phyloP scores from a whole-genome alignment of 2,329 filamentous ascomycete species.

The Stachybotrys elegans region DNA sequence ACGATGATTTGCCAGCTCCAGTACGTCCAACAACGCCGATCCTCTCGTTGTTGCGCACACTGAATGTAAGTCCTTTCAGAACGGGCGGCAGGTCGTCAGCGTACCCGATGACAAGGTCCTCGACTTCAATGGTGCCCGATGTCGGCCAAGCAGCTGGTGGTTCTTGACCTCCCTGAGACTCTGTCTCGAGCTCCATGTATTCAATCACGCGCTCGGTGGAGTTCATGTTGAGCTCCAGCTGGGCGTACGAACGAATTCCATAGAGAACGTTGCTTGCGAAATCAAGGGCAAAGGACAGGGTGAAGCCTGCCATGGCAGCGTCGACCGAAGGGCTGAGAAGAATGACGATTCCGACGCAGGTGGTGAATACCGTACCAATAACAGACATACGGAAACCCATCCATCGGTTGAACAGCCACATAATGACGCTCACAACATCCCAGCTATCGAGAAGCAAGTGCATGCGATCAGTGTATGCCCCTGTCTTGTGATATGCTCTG shows the following conservation, averaged over 20 bases:
- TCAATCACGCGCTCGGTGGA: constrained; percentile 71
- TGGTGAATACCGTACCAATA: constrained; percentile 64
- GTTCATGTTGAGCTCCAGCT: constrained; percentile 74
- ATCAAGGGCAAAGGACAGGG: constrained; percentile 66
- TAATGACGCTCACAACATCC: constrained; percentile 58
- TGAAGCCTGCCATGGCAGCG: constrained; percentile 69
- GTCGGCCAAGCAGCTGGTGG: constrained; percentile 72
- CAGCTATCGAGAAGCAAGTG: constrained; percentile 64
- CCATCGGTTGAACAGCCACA: constrained; percentile 74
- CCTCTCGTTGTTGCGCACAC: constrained; percentile 60
- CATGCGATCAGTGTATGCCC: constrained; percentile 65
- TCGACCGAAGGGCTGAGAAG: constrained; percentile 57
- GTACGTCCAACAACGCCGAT: constrained; percentile 76
- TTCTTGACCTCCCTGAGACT: constrained; percentile 55
- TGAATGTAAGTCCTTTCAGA: constrained; percentile 64
- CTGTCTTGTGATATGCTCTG: constrained; percentile 65
- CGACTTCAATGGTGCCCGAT: constrained; percentile 67
- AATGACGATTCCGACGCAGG: constrained; percentile 59
- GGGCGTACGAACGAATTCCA: constrained; percentile 63
- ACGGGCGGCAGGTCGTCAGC: constrained; percentile 67
- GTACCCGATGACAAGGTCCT: constrained; percentile 67
- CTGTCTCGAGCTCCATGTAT: constrained; percentile 64
- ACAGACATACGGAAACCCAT: constrained; percentile 67
- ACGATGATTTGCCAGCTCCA: constrained; percentile 71
- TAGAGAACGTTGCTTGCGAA: constrained; percentile 61